These are phyloP conservation scores for Dendrocalamus sinicus DNA, from an alignment of 176 grass and related monocot species.

Conservation along the genomic window DNA sequence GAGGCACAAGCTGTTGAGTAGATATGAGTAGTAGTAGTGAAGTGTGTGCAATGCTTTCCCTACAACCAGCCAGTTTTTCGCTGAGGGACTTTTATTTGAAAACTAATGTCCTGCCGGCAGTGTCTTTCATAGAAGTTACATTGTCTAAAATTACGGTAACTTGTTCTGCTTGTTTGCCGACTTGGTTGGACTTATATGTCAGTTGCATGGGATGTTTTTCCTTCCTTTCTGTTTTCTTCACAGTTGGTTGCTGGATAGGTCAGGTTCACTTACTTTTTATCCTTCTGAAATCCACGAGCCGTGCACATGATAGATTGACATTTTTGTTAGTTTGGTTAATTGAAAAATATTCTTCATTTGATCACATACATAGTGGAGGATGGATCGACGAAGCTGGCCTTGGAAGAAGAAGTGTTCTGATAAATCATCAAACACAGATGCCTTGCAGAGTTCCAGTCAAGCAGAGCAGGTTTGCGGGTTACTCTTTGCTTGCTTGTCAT, in stretches of 20 bases:
- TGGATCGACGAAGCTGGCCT: constrained; percentile 97
- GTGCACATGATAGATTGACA: background rate
- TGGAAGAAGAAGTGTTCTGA: constrained; percentile 99
- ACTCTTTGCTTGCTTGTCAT: background rate
- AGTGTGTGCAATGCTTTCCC: constrained; percentile 1
- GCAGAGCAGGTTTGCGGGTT: constrained; percentile 60
- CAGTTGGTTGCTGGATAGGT: constrained; percentile 8
- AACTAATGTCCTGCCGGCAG: background rate
- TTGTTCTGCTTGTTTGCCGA: background rate
- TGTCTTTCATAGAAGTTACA: background rate
- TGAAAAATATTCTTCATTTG: constrained; percentile 34
- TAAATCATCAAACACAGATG: constrained; percentile 65
- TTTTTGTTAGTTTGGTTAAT: constrained; percentile 16
- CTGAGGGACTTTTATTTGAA: background rate
- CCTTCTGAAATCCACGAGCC: background rate
- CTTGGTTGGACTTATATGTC: constrained; percentile 16
- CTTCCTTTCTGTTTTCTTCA: constrained; percentile 21
- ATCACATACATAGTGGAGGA: constrained; percentile 46
- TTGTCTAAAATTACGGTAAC: background rate
- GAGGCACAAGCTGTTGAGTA: constrained; percentile 1
- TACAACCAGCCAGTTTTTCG: background rate
- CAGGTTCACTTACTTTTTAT: constrained; percentile 5
- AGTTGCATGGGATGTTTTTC: background rate
- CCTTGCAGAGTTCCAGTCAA: constrained; percentile 57
- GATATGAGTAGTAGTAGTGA: constrained; percentile 1